Base-by-base conservation (phyloP, 1,284 basidiomycete genomes). In the Puccinia triticina region DNA sequence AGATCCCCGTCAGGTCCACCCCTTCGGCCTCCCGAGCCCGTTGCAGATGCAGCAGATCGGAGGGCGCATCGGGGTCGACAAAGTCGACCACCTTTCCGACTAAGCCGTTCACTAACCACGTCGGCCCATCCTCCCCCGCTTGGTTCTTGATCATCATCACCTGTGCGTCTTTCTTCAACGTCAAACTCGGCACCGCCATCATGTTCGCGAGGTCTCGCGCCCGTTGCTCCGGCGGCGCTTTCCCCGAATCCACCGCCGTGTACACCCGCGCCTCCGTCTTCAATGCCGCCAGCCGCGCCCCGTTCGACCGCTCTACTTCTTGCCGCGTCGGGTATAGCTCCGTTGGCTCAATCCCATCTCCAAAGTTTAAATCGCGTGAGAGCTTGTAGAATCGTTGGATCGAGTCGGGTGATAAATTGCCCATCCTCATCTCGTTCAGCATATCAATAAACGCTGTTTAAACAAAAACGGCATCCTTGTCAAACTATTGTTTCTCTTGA, bases 401-500 rank as follows among this genome's bases (percentile, higher is more conserved):
- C 0, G 92, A 92, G 7, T 88, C 86, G 10, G 87, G 84, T 10
- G 90, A 88, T 78, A 95, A 87, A n/a, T 86, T 88, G 4, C 95
- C 95, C 84, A 93, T 92, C 21, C 95, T 91, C 91, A 96, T 93
- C 86, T 94, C 92, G 85, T 96, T 96, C 66, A 98, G 88, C 90
- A 97, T 94, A 85, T 94, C 90, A 77, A 97, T 91, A 84, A 97
- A 96, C 77, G 89, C 94, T 93, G 3, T 29, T 18, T 1, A 55
- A 34, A n/a, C 14, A 32, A 34, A 8, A 34, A 8, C 7, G 11
- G 53, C 55, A 34, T 34, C 16, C 29, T 18, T 43, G 69, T n/a
- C 40, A 32, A 16, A 4, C 8, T 4, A 59, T n/a, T n/a, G 4
- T 59, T 59, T 29, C 21, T 59, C 7, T 59, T 59, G 55, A 18